A percentile compares a stretch with the other conserved stretches of the same genome.
phyloP scores from a whole-genome alignment of 2,329 filamentous ascomycete genomes.

The Xylariaceae sp. region DNA sequence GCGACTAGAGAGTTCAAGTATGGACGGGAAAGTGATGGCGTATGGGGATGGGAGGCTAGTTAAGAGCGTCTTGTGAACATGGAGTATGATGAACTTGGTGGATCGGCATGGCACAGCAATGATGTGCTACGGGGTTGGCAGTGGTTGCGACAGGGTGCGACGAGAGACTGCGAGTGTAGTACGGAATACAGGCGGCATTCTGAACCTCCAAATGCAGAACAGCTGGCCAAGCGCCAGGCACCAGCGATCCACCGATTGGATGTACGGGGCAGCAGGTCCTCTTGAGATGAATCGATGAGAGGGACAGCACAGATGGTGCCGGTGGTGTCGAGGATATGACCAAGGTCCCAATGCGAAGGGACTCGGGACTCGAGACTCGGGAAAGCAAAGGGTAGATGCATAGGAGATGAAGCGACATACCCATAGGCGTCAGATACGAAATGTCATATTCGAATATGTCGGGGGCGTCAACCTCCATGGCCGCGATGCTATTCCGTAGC shows the following conservation, averaged over 20 bases:
- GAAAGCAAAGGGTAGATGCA: not conserved
- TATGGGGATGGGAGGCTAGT: slow-evolving; percentile 1
- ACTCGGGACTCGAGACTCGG: not conserved
- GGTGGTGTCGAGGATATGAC: slow-evolving; percentile 18
- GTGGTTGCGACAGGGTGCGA: slow-evolving; percentile 23
- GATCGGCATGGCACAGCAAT: slow-evolving; percentile 4
- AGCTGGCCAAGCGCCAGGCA: slow-evolving; percentile 42
- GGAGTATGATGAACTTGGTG: slow-evolving; percentile 9
- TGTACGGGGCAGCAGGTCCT: slow-evolving; percentile 40
- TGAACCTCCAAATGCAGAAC: slow-evolving; percentile 30
- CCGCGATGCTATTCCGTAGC: slow-evolving; percentile 35
- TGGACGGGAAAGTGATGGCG: not conserved
- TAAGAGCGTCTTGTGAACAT: slow-evolving; percentile 5
- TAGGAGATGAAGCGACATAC: slow-evolving; percentile 36
- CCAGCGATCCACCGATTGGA: slow-evolving; percentile 43
- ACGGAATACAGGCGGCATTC: slow-evolving; percentile 18
- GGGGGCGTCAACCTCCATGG: slow-evolving; percentile 42
- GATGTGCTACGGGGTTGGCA: slow-evolving; percentile 24
- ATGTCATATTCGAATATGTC: slow-evolving; percentile 42
- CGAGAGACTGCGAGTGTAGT: slow-evolving; percentile 15
- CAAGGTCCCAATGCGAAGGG: slow-evolving; percentile 5
- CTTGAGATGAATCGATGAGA: slow-evolving; percentile 16
- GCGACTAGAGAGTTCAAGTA: slow-evolving; percentile 7
- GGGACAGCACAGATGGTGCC: slow-evolving; percentile 9
- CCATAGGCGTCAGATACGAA: slow-evolving; percentile 51